phyloP scores from a whole-genome alignment of 495 filamentous ascomycete genomes.

The Corynascus novoguineensis region DNA sequence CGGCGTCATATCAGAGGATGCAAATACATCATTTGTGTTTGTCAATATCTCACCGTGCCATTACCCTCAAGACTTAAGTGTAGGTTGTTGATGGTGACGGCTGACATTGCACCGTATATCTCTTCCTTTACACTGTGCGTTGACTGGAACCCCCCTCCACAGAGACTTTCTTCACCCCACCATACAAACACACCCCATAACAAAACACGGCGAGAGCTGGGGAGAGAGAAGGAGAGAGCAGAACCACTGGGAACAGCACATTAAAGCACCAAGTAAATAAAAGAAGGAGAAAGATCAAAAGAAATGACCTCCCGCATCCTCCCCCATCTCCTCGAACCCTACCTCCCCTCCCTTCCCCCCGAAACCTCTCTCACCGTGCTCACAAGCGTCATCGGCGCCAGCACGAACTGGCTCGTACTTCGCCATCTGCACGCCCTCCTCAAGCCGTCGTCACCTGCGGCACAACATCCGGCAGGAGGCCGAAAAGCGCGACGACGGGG shows the following conservation, averaged over 20 bases:
- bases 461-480: not conserved
- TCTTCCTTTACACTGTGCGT: not conserved
- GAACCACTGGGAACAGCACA: no score
- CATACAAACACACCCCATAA: not conserved
- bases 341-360: constrained; percentile 45
- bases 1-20: not conserved
- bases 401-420: constrained; percentile 68
- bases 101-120: no score
- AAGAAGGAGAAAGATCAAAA: not conserved
- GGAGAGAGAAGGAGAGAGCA: no score
- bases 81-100: no score
- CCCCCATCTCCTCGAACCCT: constrained; percentile 65
- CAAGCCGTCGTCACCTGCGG: not conserved
- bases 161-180: not conserved
- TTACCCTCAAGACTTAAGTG: no score
- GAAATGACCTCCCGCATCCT: constrained; percentile 18
- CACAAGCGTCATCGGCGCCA: constrained; percentile 65
- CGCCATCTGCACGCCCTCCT: constrained; percentile 59
- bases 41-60: no score
- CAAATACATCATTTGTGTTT: not conserved
- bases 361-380: constrained; percentile 54
- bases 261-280: not conserved
- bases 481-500: not conserved
- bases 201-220: no score
- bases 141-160: not conserved